Conservation (phyloP, 208 protist genomes). For the Trypanosoma scelopori region DNA sequence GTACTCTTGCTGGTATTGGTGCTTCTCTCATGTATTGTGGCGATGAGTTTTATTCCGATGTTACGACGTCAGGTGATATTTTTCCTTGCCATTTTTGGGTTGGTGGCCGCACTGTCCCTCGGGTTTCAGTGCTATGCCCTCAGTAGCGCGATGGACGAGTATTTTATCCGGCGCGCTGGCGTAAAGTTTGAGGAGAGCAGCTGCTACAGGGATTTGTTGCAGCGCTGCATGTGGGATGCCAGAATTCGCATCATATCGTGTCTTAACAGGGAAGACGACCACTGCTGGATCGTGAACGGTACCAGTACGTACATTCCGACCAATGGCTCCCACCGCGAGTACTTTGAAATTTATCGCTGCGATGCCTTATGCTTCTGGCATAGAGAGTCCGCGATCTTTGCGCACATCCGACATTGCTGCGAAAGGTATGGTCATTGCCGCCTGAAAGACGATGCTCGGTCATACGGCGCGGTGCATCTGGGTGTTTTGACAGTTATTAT, state of each 20-base stretch:
- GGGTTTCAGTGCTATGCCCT: slow-evolving; percentile 22
- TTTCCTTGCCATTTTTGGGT: slow-evolving; percentile 30
- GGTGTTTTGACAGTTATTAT: slow-evolving; percentile 32
- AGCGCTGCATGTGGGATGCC: slow-evolving; percentile 17
- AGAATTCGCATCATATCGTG: slow-evolving; percentile 14
- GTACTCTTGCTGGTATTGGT: slow-evolving; percentile 21
- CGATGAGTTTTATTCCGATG: slow-evolving; percentile 35
- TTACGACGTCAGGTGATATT: slow-evolving; percentile 30
- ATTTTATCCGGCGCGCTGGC: slow-evolving; percentile 19
- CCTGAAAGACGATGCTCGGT: slow-evolving; percentile 43
- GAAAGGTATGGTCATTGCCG: slow-evolving; percentile 50
- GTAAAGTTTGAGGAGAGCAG: slow-evolving; percentile 25
- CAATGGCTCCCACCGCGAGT: slow-evolving; percentile 30
- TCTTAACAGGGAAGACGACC: neutral
- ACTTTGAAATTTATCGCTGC: slow-evolving; percentile 33
- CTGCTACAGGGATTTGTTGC: slow-evolving; percentile 27
- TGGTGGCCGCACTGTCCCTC: slow-evolving; percentile 9
- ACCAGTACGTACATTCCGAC: slow-evolving; percentile 45
- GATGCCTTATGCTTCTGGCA: slow-evolving; percentile 36
- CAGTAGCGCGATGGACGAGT: slow-evolving; percentile 4
- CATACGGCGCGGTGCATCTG: slow-evolving; percentile 48
- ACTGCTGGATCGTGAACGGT: slow-evolving; percentile 27
- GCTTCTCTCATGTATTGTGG: slow-evolving; percentile 21
- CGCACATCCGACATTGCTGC: slow-evolving; percentile 43
- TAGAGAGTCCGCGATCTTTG: slow-evolving; percentile 9